Percentiles rank a stretch among this genome's conserved stretches.
phyloP scores from a whole-genome alignment of 768 basidiomycete genomes.

The Lactifluus echinatus region DNA sequence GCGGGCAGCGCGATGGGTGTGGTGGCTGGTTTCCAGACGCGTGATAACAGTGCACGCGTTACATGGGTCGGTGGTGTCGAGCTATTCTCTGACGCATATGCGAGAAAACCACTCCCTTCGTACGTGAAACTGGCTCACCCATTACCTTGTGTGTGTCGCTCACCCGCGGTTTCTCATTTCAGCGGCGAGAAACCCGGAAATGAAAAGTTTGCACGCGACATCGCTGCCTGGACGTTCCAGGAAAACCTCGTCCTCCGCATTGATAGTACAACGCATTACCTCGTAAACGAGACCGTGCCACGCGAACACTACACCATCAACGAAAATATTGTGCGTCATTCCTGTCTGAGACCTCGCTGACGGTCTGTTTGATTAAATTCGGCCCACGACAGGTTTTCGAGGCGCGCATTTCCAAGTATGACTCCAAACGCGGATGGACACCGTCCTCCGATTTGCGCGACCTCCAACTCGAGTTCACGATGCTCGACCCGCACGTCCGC shows the following conservation, averaged over 20 bases:
- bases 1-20: conserved; percentile 70
- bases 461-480: conserved; percentile 92
- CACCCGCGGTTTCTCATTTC: neutral
- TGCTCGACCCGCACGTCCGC: conserved; percentile 96
- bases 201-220: conserved; percentile 57
- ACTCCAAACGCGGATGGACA: conserved; percentile 52
- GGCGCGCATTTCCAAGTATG: conserved; percentile 62
- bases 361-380: no score
- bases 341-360: no score
- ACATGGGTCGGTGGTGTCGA: conserved; percentile 78
- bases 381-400: conserved; percentile 50
- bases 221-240: conserved; percentile 88
- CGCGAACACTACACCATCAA: conserved; percentile 76
- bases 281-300: conserved; percentile 51
- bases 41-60: conserved; percentile 64
- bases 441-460: conserved; percentile 68
- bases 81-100: conserved; percentile 69
- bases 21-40: conserved; percentile 85
- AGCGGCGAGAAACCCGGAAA: conserved; percentile 69
- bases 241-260: conserved; percentile 76
- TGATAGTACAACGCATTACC: conserved; percentile 64
- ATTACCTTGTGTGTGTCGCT: neutral
- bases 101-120: conserved; percentile 51
- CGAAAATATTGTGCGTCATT: conserved; percentile 60
- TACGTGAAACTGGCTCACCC: conserved; percentile 29